phyloP scores from a whole-genome alignment of 208 protist species.

The Leishmania turanica region DNA sequence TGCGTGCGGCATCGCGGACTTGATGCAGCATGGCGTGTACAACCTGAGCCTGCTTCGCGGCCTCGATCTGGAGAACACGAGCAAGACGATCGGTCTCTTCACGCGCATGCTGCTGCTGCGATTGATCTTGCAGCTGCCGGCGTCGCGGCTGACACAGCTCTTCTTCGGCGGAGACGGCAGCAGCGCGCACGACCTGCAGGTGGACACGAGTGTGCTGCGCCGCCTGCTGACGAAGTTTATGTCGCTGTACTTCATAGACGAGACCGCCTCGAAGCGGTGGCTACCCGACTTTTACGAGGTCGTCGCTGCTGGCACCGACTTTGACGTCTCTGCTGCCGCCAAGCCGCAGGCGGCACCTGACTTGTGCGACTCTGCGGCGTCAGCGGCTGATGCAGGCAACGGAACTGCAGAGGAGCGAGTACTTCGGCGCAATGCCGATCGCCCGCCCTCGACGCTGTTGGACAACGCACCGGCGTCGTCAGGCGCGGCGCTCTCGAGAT shows the following conservation, averaged over 20 bases:
- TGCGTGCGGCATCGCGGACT: constrained; percentile 47
- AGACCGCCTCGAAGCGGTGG: constrained; percentile 59
- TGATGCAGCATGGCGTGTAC: constrained; percentile 64
- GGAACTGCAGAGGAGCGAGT: constrained; percentile 1
- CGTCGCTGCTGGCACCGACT: constrained; percentile 59
- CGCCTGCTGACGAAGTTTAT: constrained; percentile 59
- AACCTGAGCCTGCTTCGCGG: constrained; percentile 77
- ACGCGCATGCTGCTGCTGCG: constrained; percentile 76
- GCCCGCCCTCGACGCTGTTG: constrained; percentile 18
- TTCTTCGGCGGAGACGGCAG: constrained; percentile 85
- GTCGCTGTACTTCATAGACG: constrained; percentile 78
- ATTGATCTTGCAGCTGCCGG: constrained; percentile 61
- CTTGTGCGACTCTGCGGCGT: neutral
- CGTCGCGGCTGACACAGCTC: constrained; percentile 54
- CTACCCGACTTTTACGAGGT: constrained; percentile 78
- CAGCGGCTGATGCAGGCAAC: neutral
- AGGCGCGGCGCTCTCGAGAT: neutral
- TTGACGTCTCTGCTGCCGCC: constrained; percentile 32
- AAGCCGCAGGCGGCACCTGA: neutral
- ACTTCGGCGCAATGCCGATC: constrained; percentile 6
- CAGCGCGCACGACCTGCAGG: constrained; percentile 56
- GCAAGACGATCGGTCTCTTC: constrained; percentile 80
- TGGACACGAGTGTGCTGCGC: constrained; percentile 57
- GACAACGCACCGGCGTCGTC: constrained; percentile 3
- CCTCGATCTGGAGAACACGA: constrained; percentile 79